phyloP scores from a whole-genome alignment of 1,284 basidiomycete species.

The Ganoderma sinense region DNA sequence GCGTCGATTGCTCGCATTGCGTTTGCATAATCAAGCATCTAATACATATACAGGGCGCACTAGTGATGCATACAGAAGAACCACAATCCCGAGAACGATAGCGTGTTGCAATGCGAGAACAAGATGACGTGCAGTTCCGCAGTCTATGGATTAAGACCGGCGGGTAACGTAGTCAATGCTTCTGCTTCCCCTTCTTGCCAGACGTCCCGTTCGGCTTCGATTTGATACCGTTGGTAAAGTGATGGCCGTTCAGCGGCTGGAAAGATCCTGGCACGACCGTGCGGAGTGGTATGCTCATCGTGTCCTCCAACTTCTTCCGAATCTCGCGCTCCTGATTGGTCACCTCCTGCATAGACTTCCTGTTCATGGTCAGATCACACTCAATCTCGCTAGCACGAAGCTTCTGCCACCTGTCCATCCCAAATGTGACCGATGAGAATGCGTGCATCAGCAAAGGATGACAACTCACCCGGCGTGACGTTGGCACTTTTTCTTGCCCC shows the following conservation, averaged over 20 bases:
- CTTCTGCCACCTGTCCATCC: conserved; percentile 71
- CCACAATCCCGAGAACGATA: background rate
- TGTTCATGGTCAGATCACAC: conserved; percentile 75
- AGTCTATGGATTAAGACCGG: background rate
- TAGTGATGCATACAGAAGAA: conserved; percentile 1
- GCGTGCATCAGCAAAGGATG: background rate
- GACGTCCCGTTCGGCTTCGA: conserved; percentile 49
- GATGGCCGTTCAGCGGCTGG: conserved; percentile 50
- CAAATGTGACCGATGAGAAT: background rate
- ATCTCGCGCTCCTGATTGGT: conserved; percentile 78
- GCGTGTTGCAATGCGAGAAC: conserved; percentile 8
- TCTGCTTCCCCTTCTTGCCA: conserved; percentile 69
- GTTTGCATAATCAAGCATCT: conserved; percentile 21
- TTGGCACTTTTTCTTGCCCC: conserved; percentile 75
- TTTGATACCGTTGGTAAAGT: conserved; percentile 40
- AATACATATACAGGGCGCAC: conserved; percentile 10
- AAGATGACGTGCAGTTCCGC: background rate
- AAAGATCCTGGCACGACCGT: conserved; percentile 37
- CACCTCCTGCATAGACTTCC: conserved; percentile 65
- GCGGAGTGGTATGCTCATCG: conserved; percentile 59
- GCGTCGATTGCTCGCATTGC: conserved; percentile 19
- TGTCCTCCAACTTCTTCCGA: conserved; percentile 75
- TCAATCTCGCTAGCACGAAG: conserved; percentile 74
- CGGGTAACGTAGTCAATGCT: conserved; percentile 39
- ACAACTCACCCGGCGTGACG: conserved; percentile 72